These are phyloP conservation scores for Collybia mongolica DNA, from an alignment of 768 basidiomycete species.

Conservation along the genomic window DNA sequence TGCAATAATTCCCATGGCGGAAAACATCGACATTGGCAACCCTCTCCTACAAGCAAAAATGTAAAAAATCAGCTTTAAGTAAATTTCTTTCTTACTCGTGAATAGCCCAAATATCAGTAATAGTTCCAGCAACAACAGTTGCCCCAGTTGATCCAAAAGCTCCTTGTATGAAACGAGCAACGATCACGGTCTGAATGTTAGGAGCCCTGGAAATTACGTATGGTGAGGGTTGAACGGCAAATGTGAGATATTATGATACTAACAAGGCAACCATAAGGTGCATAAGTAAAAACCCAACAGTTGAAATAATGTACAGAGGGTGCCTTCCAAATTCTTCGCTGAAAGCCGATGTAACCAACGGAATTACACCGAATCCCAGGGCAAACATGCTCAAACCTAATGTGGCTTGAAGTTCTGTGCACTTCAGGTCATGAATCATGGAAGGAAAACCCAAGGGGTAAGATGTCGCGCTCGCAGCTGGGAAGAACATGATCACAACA, in stretches of 20 bases:
- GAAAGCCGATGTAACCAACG: constrained; percentile 69
- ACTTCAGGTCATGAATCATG: constrained; percentile 52
- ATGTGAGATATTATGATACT: constrained; percentile 31
- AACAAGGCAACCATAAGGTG: constrained; percentile 49
- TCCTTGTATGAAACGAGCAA: constrained; percentile 63
- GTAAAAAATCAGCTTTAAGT: neutral
- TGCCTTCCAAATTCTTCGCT: constrained; percentile 74
- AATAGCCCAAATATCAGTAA: constrained; percentile 67
- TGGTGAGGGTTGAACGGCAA: no score
- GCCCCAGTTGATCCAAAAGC: constrained; percentile 68
- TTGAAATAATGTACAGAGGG: constrained; percentile 56
- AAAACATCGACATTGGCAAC: constrained; percentile 74
- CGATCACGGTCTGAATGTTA: constrained; percentile 63
- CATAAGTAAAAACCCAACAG: constrained; percentile 47
- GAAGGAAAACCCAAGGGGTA: constrained; percentile 57
- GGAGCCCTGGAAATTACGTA: no score
- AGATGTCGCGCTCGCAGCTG: constrained; percentile 50
- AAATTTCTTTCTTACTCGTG: constrained; percentile 42
- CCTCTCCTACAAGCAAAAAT: constrained; percentile 52
- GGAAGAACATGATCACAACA: neutral
- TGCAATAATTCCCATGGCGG: constrained; percentile 56
- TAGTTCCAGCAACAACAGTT: constrained; percentile 71
- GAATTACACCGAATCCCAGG: constrained; percentile 61
- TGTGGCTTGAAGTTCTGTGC: constrained; percentile 43
- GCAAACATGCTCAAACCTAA: constrained; percentile 52